A percentile compares a stretch with the other conserved stretches of the same genome.
Evolutionary conservation across 495 filamentous ascomycete genomes (phyloP).

Genomic region (Hypoxylon fragiforme): DNA sequence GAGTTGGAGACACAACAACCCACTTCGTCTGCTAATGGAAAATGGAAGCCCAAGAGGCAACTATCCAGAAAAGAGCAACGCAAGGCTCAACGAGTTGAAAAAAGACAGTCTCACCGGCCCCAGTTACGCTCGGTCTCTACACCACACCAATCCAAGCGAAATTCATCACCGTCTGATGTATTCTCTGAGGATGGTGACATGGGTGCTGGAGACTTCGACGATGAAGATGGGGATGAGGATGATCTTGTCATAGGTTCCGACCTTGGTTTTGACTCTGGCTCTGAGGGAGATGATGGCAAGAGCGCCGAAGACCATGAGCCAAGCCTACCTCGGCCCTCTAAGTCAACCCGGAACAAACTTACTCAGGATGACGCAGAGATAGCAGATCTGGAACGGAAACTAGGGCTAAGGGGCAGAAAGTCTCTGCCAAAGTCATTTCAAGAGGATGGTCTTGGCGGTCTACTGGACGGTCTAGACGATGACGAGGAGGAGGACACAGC

Average conservation of each 20-base stretch:
- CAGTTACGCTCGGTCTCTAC: conserved; percentile 7
- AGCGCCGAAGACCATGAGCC: conserved; percentile 30
- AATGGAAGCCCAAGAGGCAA: conserved; percentile 22
- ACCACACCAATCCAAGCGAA: conserved; percentile 1
- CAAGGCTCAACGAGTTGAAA: conserved; percentile 52
- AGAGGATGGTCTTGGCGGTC: conserved; percentile 83
- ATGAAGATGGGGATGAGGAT: conserved; percentile 27
- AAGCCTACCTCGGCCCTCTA: conserved; percentile 52
- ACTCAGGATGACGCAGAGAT: conserved; percentile 84
- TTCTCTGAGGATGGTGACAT: conserved; percentile 24
- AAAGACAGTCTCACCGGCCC: conserved; percentile 36
- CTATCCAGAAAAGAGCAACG: conserved; percentile 53
- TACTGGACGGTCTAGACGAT: conserved; percentile 69
- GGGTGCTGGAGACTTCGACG: conserved; percentile 6
- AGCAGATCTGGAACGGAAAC: conserved; percentile 81
- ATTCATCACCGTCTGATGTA: neutral
- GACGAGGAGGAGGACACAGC: conserved; percentile 58
- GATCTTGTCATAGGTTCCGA: too few species aligned
- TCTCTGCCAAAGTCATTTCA: conserved; percentile 71
- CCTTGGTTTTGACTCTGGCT: conserved; percentile 28
- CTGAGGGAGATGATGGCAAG: conserved; percentile 36
- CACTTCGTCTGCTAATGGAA: conserved; percentile 9
- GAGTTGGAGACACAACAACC: conserved; percentile 35
- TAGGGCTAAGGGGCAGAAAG: conserved; percentile 82
- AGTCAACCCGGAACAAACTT: conserved; percentile 64